Evolutionary conservation across 257 asterid species (phyloP), one percentile per base, ranked within the genome.

Genomic region (Galeopsis tetrahit): DNA sequence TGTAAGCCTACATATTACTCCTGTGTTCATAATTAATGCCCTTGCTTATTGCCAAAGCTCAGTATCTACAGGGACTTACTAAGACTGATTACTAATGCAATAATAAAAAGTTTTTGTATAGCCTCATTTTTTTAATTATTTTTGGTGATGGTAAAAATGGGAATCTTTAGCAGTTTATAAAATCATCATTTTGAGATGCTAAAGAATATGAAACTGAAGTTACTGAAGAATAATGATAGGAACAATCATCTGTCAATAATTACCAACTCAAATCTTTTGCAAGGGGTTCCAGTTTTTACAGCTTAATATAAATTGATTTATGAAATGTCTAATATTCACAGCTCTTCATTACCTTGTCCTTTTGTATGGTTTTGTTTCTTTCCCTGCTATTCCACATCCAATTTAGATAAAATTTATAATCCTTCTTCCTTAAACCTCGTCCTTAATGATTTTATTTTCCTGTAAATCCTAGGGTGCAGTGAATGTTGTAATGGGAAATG

Each of bases 401-500:
- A 5, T 28, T 44, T 44, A 33, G 59, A 70, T 7, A 65, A 73
- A 70, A 55, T n/a, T 52, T 7, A 35, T 36, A 59, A 48, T 49
- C 57, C 77, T 72, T 55, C 21, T 63, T 21, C 68, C 46, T 70
- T 69, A 46, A 34, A 14, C 52, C 49, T 40, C 38, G 38, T 59
- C 15, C 42, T 63, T 15, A 49, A 53, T 68, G 76, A 48, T 64
- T 70, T 66, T 75, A 38, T 52, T 60, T 56, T 38, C 51, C 31
- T 46, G 6, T 68, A 32, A 65, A 62, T 66, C 64, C 67, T 31
- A 93, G 98, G 99, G 99, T 44, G 98, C 84, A 57, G 74, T 95
- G 69, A 95, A 90, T 86, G 91, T 95, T 59, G 96, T 95, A 46
- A 86, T 95, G 96, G 98, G 98, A 80, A 86, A 85, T 78, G 98